Evolutionary conservation across 345 rosid genomes (phyloP).

Genomic region (Pelargonium nanum): DNA sequence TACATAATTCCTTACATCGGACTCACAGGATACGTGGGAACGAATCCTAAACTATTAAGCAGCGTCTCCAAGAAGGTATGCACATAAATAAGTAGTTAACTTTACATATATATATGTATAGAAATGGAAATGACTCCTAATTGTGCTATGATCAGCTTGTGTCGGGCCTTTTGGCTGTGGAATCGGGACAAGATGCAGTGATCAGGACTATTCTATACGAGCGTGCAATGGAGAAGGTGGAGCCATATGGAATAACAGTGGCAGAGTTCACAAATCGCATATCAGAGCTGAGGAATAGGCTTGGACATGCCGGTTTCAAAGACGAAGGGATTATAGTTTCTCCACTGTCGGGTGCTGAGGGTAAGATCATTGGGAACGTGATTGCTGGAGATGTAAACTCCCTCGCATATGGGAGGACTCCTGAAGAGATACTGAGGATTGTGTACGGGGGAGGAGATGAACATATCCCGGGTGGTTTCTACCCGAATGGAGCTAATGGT

Average conservation of each 20-base stretch:
- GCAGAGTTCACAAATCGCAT: conserved; percentile 34
- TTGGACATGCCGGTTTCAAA: conserved; percentile 25
- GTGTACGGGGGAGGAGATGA: conserved; percentile 59
- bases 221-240: conserved; percentile 18
- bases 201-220: conserved; percentile 49
- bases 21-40: conserved; percentile 79
- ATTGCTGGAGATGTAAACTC: conserved; percentile 45
- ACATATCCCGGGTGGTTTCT: conserved; percentile 47
- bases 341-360: conserved; percentile 27
- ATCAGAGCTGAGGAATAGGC: conserved; percentile 25
- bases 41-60: conserved; percentile 42
- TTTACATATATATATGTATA: no score
- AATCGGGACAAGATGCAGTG: conserved; percentile 78
- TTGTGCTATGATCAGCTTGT: no score
- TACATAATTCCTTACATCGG: conserved; percentile 75
- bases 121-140: no score
- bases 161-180: conserved; percentile 65
- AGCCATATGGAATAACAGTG: conserved; percentile 26
- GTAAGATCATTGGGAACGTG: conserved; percentile 33
- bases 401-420: conserved; percentile 37
- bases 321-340: conserved; percentile 55
- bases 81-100: no score
- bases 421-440: conserved; percentile 52
- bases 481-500: conserved; percentile 53
- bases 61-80: conserved; percentile 45